Evolutionary conservation across 2,329 filamentous ascomycete species (phyloP).

Genomic region (Cladosporium cucumerinum): DNA sequence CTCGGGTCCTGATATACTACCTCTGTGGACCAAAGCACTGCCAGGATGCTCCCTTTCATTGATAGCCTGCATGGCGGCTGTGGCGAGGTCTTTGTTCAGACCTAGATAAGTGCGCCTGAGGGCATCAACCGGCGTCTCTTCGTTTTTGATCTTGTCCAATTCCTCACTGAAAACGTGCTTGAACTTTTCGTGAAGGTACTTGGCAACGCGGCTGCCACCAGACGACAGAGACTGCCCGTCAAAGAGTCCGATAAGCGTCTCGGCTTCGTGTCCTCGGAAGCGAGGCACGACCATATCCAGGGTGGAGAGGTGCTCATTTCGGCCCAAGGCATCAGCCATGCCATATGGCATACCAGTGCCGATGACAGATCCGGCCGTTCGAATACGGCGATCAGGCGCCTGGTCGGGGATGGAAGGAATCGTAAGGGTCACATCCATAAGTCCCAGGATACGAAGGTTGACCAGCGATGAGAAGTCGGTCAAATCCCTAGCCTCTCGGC

Average conservation of each 20-base stretch:
- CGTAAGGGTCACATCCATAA: conserved; percentile 97
- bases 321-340: conserved; percentile 93
- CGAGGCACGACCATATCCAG: conserved; percentile 92
- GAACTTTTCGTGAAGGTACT: conserved; percentile 95
- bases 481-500: conserved; percentile 64
- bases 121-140: conserved; percentile 79
- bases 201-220: conserved; percentile 91
- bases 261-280: conserved; percentile 84
- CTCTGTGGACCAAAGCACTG: conserved; percentile 59
- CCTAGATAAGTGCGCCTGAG: conserved; percentile 80
- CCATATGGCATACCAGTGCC: conserved; percentile 82
- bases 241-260: conserved; percentile 90
- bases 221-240: conserved; percentile 87
- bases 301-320: conserved; percentile 90
- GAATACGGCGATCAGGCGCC: conserved; percentile 88
- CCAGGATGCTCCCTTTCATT: conserved; percentile 64
- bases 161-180: conserved; percentile 79
- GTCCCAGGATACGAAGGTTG: conserved; percentile 80
- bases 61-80: conserved; percentile 73
- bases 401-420: conserved; percentile 92
- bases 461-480: conserved; percentile 85
- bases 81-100: conserved; percentile 91
- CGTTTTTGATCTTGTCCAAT: conserved; percentile 63
- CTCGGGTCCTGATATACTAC: conserved; percentile 68
- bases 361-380: conserved; percentile 92